A percentile compares a stretch with the other conserved stretches of the same genome.
Evolutionary conservation across 2,329 filamentous ascomycete genomes (phyloP).

Genomic region (Ophiostoma quercus): DNA sequence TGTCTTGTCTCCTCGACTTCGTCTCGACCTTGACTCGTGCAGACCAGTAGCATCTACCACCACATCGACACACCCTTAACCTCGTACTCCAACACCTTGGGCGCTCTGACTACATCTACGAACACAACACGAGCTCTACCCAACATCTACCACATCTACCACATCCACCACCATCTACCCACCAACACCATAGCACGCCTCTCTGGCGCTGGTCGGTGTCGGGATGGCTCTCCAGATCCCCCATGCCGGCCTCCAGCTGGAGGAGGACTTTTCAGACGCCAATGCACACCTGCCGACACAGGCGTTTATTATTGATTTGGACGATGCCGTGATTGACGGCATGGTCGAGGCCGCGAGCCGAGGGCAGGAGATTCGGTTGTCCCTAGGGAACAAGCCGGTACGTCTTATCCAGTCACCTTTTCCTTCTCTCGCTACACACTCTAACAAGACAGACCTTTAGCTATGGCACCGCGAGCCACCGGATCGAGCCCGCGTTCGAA

Average conservation of each 20-base stretch:
- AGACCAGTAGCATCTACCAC: too few species aligned
- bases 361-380: conserved; percentile 53
- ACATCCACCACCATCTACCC: neutral
- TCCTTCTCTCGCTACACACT: too few species aligned
- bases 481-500: conserved; percentile 40
- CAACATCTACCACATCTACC: neutral
- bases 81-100: neutral
- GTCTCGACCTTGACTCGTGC: neutral
- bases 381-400: conserved; percentile 56
- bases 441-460: conserved; percentile 45
- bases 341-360: conserved; percentile 57
- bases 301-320: conserved; percentile 55
- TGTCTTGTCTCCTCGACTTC: neutral
- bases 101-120: too few species aligned
- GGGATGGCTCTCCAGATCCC: conserved; percentile 48
- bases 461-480: conserved; percentile 49
- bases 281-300: conserved; percentile 46
- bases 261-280: conserved; percentile 47
- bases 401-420: too few species aligned
- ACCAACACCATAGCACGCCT: conserved; percentile 4
- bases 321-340: conserved; percentile 54
- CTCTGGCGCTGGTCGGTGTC: conserved; percentile 28
- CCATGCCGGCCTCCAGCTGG: conserved; percentile 53
- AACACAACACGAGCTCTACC: too few species aligned
- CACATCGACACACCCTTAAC: too few species aligned